Evolutionary conservation across 352 stramenopile genomes (phyloP), one percentile per base, ranked within the genome.

Genomic region (Phytophthora colocasiae): DNA sequence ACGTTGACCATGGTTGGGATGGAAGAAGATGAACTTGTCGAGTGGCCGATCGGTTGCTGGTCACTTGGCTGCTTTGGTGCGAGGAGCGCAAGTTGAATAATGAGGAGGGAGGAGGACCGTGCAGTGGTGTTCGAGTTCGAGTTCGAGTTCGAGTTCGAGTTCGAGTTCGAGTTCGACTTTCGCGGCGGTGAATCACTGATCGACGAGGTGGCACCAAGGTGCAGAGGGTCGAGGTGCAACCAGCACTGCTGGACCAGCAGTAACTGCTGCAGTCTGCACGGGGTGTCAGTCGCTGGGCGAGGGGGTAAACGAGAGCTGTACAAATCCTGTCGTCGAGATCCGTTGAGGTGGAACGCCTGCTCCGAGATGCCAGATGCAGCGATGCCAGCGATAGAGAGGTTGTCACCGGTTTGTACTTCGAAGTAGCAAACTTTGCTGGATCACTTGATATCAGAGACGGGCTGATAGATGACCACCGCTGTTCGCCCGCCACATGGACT

Each of bases 281-380:
- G 24, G 14, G 27, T 45, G 46, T 58, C 57, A 46, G 29, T 17
- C 27, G 44, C n/a, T 44, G 11, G 22, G 32, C 22, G 4, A 7
- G 0, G 3, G 19, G 29, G 41, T 32, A 60, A 43, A 54, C 39
- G 17, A 22, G 31, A 53, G 12, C 39, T 32, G 2, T 11, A 38
- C 58, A 66, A 66, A 58, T 66, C 58, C 36, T 65, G 58, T 58
- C 58, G 58, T 54, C 31, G 17, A 46, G 48, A 58, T 58, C 46
- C 31, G 44, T 63, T 53, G 48, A 31, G 36, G 27, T 45, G n/a
- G 39, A 47, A 39, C 38, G 40, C 47, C 47, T 46, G 48, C 58
- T 58, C 58, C 47, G 4, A 19, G 17, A 29, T 48, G n/a, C 56
- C 56, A 64, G 56, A 64, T 64, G 56, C 46, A 64, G n/a, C 14